A percentile compares a stretch with the other conserved stretches of the same genome.
phyloP scores from a whole-genome alignment of 208 protist genomes.

The Hexamita inflata region DNA sequence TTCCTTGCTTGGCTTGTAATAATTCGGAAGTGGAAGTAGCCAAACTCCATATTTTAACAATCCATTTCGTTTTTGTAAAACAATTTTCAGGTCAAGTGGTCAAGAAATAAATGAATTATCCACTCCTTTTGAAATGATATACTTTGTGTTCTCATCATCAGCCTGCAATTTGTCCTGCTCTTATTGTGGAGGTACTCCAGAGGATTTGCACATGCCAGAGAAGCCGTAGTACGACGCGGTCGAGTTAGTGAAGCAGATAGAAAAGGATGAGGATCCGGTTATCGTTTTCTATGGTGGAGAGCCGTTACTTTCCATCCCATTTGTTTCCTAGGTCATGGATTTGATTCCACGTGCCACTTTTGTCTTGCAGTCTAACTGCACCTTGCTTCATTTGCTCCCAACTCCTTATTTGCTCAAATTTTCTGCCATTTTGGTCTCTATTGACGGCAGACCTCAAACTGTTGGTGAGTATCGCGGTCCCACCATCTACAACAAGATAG shows the following conservation, averaged over 20 bases:
- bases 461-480: conserved; percentile 31
- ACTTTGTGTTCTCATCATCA: conserved; percentile 35
- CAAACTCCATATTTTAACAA: no score
- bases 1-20: no score
- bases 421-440: conserved; percentile 32
- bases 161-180: conserved; percentile 34
- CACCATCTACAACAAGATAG: conserved; percentile 28
- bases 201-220: conserved; percentile 34
- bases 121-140: conserved; percentile 32
- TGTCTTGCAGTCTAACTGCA: conserved; percentile 41
- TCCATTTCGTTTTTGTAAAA: no score
- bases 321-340: conserved; percentile 30
- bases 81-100: no score
- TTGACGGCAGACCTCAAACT: conserved; percentile 35
- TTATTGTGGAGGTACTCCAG: conserved; percentile 36
- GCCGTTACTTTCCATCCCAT: conserved; percentile 28
- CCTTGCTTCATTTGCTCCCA: conserved; percentile 30
- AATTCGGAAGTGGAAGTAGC: no score
- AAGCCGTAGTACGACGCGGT: conserved; percentile 3
- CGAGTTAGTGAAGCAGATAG: background rate
- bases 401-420: conserved; percentile 31
- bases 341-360: conserved; percentile 26
- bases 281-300: conserved; percentile 46
- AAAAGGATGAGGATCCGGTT: conserved; percentile 5
- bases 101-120: no score